Evolutionary conservation across 805 yeast genomes (phyloP).

Genomic region (Sugiyamaella qingdaonensis): DNA sequence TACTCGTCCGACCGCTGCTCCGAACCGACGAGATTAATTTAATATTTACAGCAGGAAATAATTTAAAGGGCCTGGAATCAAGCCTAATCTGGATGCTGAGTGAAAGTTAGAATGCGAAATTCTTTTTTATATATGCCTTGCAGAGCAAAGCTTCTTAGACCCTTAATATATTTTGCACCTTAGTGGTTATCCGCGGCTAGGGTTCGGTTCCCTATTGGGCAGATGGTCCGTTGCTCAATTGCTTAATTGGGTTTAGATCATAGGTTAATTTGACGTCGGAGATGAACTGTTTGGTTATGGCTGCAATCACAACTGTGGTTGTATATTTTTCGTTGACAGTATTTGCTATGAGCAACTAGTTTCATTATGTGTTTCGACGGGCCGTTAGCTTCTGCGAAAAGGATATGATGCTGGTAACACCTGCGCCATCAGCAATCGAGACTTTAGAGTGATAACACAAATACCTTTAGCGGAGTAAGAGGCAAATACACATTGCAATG

Average conservation of each 20-base stretch:
- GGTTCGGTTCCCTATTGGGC: background rate
- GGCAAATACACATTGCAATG: too few relatives aligned
- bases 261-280: background rate
- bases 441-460: too few relatives aligned
- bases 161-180: constrained; percentile 1
- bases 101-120: background rate
- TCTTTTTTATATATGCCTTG: background rate
- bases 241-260: background rate
- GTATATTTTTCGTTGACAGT: too few relatives aligned
- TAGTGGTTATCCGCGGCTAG: constrained; percentile 5
- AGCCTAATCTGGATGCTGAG: background rate
- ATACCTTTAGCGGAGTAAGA: too few relatives aligned
- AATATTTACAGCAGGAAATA: background rate
- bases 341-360: too few relatives aligned
- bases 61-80: background rate
- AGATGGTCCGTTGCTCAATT: background rate
- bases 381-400: too few relatives aligned
- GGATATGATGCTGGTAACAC: too few relatives aligned
- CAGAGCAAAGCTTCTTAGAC: background rate
- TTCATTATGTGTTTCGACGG: too few relatives aligned
- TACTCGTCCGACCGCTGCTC: background rate
- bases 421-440: too few relatives aligned
- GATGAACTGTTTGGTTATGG: background rate
- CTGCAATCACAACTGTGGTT: too few relatives aligned
- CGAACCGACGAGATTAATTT: background rate